Conservation (phyloP, 2,329 filamentous ascomycete species). For the Coniochaeta ligniaria region DNA sequence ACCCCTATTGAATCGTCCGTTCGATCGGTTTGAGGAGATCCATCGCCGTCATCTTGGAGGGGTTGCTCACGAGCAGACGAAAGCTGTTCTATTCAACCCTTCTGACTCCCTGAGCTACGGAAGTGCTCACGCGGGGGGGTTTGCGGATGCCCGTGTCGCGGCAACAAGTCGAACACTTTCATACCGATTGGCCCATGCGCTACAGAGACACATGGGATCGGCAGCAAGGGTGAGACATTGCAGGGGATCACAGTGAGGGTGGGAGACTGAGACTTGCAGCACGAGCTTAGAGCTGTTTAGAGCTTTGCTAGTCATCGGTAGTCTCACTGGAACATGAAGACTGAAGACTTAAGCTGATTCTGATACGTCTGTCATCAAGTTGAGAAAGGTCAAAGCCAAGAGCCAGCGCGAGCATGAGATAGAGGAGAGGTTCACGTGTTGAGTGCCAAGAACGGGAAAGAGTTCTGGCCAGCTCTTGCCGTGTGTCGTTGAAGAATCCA, state of each 20-base stretch:
- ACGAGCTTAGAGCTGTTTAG: not conserved
- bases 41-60: not conserved
- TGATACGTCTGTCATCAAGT: not conserved
- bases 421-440: too few species aligned
- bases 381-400: not conserved
- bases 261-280: not conserved
- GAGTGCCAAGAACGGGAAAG: not conserved
- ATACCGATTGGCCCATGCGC: not conserved
- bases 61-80: not conserved
- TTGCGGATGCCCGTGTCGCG: not conserved
- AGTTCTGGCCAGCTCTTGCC: not conserved
- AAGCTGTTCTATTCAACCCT: not conserved
- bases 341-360: not conserved
- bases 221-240: not conserved
- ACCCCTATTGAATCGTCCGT: not conserved
- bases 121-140: not conserved
- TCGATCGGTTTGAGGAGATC: not conserved
- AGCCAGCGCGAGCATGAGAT: not conserved
- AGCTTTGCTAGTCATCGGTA: not conserved
- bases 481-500: not conserved
- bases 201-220: not conserved
- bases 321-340: too few species aligned
- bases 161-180: not conserved
- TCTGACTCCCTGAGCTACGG: not conserved
- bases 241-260: not conserved